Evolutionary conservation across 495 filamentous ascomycete genomes (phyloP).

Genomic region (Polyplosphaeria fusca): DNA sequence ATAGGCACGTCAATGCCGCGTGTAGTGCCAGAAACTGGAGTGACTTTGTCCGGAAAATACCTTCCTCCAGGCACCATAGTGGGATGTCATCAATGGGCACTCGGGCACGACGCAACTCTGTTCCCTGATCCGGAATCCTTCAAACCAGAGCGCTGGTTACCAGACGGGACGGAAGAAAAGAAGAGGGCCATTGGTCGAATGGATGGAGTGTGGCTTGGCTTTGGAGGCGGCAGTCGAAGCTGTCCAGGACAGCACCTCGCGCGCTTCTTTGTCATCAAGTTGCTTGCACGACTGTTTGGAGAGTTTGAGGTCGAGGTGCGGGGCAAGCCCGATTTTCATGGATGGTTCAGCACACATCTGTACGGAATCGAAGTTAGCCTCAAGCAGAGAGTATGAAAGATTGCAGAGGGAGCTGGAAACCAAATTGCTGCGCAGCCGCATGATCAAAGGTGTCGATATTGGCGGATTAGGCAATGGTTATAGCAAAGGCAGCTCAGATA

Average conservation of each 20-base stretch:
- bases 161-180: not conserved
- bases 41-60: not conserved
- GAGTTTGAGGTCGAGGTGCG: conserved; percentile 2
- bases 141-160: not conserved
- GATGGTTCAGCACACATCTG: not conserved
- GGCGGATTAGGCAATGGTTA: no score
- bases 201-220: not conserved
- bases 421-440: no score
- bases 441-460: no score
- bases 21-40: not conserved
- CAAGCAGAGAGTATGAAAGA: no score
- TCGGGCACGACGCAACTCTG: not conserved
- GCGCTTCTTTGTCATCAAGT: conserved; percentile 1
- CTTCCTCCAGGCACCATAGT: not conserved
- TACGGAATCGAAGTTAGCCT: not conserved
- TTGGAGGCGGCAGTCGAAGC: not conserved
- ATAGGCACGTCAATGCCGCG: not conserved
- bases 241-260: conserved; percentile 5
- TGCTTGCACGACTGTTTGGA: not conserved
- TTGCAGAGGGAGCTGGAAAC: no score
- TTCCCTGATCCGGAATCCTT: not conserved
- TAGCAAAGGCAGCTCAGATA: no score
- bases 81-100: not conserved
- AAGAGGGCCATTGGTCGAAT: not conserved
- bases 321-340: not conserved